Percentiles rank a stretch among this genome's conserved stretches.
Conservation (phyloP, 306 rosid species). For the Potentilla sterilis region DNA sequence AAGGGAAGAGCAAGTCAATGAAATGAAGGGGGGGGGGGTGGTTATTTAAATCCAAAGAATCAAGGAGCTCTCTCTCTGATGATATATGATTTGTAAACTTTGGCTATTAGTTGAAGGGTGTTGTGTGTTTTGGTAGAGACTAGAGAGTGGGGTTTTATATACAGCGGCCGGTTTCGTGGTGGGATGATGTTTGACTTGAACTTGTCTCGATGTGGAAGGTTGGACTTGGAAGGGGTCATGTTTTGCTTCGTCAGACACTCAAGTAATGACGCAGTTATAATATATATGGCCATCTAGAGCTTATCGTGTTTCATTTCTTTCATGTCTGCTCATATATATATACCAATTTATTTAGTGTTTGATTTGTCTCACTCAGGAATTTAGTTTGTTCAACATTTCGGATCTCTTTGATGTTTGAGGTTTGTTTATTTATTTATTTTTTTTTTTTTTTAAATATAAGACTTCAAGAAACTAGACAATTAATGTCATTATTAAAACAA, state of each 20-base stretch:
- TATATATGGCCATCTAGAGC: neutral
- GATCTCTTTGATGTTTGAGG: no score
- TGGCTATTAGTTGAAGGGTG: conserved; percentile 21
- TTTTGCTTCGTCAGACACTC: conserved; percentile 12
- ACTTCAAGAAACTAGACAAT: no score
- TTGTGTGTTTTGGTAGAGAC: conserved; percentile 1
- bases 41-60: neutral
- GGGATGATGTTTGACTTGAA: conserved; percentile 22
- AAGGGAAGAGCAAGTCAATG: conserved; percentile 25
- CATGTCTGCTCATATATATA: neutral
- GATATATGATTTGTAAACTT: conserved; percentile 4
- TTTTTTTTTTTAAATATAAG: no score
- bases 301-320: neutral
- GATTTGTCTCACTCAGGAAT: no score
- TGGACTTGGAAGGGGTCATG: conserved; percentile 23
- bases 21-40: neutral
- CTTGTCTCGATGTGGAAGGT: neutral
- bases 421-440: no score
- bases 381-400: no score
- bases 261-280: neutral
- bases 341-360: no score
- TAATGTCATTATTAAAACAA: no score
- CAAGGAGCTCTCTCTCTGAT: neutral
- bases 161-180: conserved; percentile 26
- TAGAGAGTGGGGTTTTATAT: neutral